Evolutionary conservation across 495 filamentous ascomycete genomes (phyloP), one percentile per base, ranked within the genome.

Genomic region (Glonium stellatum): DNA sequence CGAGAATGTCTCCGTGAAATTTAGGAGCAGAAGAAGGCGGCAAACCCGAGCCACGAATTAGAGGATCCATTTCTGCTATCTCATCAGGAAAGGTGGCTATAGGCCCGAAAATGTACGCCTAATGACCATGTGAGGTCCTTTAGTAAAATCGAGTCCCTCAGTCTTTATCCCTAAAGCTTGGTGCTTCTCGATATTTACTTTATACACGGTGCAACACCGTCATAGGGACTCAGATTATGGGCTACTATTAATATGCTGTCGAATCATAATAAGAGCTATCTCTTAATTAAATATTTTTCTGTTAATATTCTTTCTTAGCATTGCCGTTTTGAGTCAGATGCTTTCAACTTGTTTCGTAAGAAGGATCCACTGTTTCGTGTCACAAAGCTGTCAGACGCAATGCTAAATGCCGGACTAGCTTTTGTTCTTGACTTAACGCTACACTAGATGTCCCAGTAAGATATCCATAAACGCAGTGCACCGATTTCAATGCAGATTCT

Each of bases 1-100:
- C 82, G 83, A 13, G 71, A 85, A 73, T 86, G 81, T 55, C 81
- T 93, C 0, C 87, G 92, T 67, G 81, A 89, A 42, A 81, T 93
- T 65, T 95, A 88, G 87, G 53, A 72, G 41, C 67, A 70, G 49
- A 87, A 84, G 70, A 82, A 80, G 51, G 72, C 71, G 5, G 54
- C 59, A 10, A 67, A 83, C 37, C 80, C 81, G 0, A 61, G 72
- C 15, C 70, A 79, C 41, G 22, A 59, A 4, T 72, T 92, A 0
- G 78, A 86, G 53, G 88, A 92, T 70, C 89, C 89, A 1, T 68
- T 39, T 55, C 83, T 1, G 78, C 80, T 15, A 89, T 95, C 78
- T 84, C 87, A 0, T 73, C 68, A 0, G 86, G 79, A 5, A 86
- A 87, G 69, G 82, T 85, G 52, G 80, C 67, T 88, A 83, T 69